A percentile compares a stretch with the other conserved stretches of the same genome.
Evolutionary conservation across 441 rosid genomes (phyloP).

Genomic region (Adansonia gregorii): DNA sequence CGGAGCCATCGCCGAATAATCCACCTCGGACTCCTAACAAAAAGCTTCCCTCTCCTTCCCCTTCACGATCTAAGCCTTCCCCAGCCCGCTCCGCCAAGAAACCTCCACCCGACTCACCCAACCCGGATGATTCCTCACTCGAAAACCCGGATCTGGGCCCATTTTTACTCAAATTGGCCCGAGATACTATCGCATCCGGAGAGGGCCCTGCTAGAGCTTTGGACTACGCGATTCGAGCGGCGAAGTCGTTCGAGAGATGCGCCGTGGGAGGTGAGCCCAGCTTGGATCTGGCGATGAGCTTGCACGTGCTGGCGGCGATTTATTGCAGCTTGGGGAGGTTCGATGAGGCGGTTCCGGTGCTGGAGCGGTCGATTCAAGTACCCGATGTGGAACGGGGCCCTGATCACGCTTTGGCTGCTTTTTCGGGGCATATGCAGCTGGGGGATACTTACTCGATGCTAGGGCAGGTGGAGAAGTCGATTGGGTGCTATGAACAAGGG

Average conservation of each 20-base stretch:
- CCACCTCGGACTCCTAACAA: conserved; percentile 47
- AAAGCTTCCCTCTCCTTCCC: conserved; percentile 56
- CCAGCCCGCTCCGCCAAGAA: conserved; percentile 72
- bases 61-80: conserved; percentile 84
- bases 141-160: conserved; percentile 99
- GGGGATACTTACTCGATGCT: conserved; percentile 96
- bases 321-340: conserved; percentile 91
- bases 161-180: conserved; percentile 85
- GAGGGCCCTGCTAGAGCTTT: conserved; percentile 87
- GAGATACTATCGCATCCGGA: conserved; percentile 91
- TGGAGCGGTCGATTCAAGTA: conserved; percentile 77
- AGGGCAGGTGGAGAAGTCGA: conserved; percentile 87
- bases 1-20: conserved; percentile 54
- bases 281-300: conserved; percentile 93
- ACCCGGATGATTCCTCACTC: conserved; percentile 63
- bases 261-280: conserved; percentile 75
- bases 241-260: conserved; percentile 87
- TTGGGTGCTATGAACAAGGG: conserved; percentile 82
- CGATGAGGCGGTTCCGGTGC: conserved; percentile 87
- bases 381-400: conserved; percentile 73
- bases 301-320: conserved; percentile 90
- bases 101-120: conserved; percentile 68
- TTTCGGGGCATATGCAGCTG: conserved; percentile 94
- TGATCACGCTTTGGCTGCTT: conserved; percentile 93
- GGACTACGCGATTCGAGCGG: conserved; percentile 87